phyloP scores from a whole-genome alignment of 2,329 filamentous ascomycete species.

The Botryosphaeria dothidea region DNA sequence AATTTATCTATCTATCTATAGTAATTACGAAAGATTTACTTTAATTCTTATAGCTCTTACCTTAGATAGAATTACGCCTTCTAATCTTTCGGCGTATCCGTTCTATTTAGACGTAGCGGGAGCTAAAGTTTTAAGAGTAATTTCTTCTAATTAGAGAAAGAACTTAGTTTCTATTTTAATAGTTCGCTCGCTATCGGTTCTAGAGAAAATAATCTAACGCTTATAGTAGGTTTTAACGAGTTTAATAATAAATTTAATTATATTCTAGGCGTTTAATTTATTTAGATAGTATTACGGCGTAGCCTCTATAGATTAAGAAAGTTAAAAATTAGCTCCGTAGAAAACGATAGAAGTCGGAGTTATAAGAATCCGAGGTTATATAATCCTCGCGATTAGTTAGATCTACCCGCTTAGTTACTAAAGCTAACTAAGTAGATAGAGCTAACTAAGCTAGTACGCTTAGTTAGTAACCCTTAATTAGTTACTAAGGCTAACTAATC shows the following conservation, averaged over 20 bases:
- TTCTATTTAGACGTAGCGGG: neutral
- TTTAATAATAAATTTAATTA: neutral
- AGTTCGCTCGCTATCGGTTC: neutral
- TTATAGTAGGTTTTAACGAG: neutral
- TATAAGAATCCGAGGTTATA: too few species aligned
- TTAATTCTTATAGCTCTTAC: neutral
- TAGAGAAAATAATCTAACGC: neutral
- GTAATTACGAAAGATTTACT: neutral
- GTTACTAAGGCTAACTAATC: too few species aligned
- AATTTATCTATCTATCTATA: neutral
- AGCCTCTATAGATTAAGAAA: too few species aligned
- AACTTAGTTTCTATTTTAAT: neutral
- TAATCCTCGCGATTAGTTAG: too few species aligned
- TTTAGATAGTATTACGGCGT: too few species aligned
- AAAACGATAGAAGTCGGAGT: too few species aligned
- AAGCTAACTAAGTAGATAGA: too few species aligned
- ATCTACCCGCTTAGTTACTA: too few species aligned
- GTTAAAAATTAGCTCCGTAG: too few species aligned
- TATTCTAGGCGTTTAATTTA: neutral
- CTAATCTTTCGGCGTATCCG: neutral
- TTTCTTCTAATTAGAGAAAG: neutral
- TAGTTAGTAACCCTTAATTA: too few species aligned
- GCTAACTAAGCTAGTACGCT: too few species aligned
- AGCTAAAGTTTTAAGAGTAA: neutral
- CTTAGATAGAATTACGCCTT: neutral